Base-by-base conservation (phyloP, 2,329 filamentous ascomycete genomes). In the Fusarium humuli region DNA sequence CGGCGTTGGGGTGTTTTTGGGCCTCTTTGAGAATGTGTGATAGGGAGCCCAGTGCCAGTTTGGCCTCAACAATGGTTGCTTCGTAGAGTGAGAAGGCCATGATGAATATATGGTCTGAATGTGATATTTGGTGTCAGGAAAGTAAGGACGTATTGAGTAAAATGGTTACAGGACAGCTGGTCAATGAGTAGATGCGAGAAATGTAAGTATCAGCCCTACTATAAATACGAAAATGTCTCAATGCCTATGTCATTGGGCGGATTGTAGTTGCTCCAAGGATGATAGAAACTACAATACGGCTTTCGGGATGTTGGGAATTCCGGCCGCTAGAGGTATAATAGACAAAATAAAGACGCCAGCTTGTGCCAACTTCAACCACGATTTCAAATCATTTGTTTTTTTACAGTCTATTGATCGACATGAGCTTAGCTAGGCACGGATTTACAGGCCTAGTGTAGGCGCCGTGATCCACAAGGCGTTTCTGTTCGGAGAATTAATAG, bases 51-150 rank as follows among this genome's bases (percentile, higher is more conserved):
- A 81, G 63, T 54, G 57, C 60, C 13, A 65, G 67, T 62, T 64
- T 76, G 30, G 78, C 65, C 48, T 70, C 64, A 8, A 76, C 70
- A 37, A 81, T 68, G 32, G 70, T 77, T 55, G 74, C 61, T 34
- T 81, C 78, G 71, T 80, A 81, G 37, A 81, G 62, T 14, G 79
- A 73, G 55, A 71, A 77, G 10, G 58, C 34, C 74, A 76, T 76
- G 46, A 11, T 44, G 42, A 4, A 16, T 41, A 29, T 41, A 13
- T 23, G 20, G 16, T 29, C 4, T 20, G 27, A 9, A n/a, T 37
- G 23, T 42, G 22, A 23, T 29, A 12, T 29, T 12, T 37, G 34
- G 34, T n/a, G 10, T 37, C 34, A 37, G 18, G 14, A 42, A 12
- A 7, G 13, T 29, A 20, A 8, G n/a, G 13, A 9, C 13, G 13